Base-by-base conservation (phyloP, 345 rosid genomes). In the Eucalyptus tenuipes region DNA sequence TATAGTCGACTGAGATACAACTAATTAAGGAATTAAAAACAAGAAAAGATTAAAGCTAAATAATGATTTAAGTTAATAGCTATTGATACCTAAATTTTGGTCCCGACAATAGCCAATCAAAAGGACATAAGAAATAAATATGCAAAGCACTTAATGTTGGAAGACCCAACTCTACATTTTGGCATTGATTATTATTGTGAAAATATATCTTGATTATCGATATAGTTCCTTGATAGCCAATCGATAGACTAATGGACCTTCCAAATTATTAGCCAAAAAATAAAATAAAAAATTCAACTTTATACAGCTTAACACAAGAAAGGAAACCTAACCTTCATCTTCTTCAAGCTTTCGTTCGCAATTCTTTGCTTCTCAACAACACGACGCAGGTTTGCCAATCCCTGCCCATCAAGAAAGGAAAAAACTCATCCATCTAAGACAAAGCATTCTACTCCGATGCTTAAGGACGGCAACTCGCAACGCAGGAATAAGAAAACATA, bases 311-410 rank as follows among this genome's bases (percentile, higher is more conserved):
- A 40, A 40, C 47, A 37, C 47, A 25, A 75, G 84, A 75, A 40
- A 75, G 27, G 47, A 75, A 75, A 40, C 84, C 66, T 88, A 52
- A 94, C 99, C 97, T 95, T 95, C 87, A 89, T 88, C 88, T 92
- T 96, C 94, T 96, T 96, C 86, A 95, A 90, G 64, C 89, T 90
- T 86, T 89, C 93, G 90, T 95, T 96, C 81, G 33, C 89, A 57
- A 90, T 89, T 91, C 92, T 96, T 87, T 93, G 93, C 90, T 94
- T 91, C 91, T 95, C 97, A 16, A 95, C 33, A 47, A 87, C 40
- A 48, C 55, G 53, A 4, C 88, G 94, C 88, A 94, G 89, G 79
- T 71, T 92, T 53, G 89, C 94, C 91, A 97, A 64, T 90, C 94
- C 93, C 99, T 96, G 90, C 49, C 31, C 57, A 66, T 17, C 82